These are phyloP conservation scores for Amanita exitialis DNA, from an alignment of 768 basidiomycete species.

Conservation along the genomic window DNA sequence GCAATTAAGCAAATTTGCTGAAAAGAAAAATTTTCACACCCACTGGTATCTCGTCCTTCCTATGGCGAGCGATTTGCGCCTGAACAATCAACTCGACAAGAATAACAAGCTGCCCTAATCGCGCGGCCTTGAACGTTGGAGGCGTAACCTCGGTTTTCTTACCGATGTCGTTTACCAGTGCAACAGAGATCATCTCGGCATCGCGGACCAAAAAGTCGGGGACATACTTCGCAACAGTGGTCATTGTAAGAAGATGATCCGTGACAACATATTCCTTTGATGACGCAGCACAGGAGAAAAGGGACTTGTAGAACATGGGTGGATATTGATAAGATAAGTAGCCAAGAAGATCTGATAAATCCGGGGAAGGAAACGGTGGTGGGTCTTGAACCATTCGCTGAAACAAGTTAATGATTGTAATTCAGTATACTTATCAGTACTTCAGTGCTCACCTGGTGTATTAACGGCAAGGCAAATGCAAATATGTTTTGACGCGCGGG, in stretches of 20 bases:
- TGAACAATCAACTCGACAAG: conserved; percentile 50
- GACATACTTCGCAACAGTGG: conserved; percentile 40
- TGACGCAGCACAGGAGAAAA: conserved; percentile 61
- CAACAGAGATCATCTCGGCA: conserved; percentile 67
- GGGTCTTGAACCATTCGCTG: conserved; percentile 48
- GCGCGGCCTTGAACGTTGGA: conserved; percentile 35
- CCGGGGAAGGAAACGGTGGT: conserved; percentile 34
- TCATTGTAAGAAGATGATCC: conserved; percentile 47
- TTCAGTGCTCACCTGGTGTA: conserved; percentile 18
- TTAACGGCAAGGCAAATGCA: conserved; percentile 28
- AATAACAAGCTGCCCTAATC: conserved; percentile 54
- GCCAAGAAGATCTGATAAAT: conserved; percentile 41
- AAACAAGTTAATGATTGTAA: neutral
- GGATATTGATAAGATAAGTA: conserved; percentile 42
- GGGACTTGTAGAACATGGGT: conserved; percentile 59
- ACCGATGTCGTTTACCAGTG: conserved; percentile 44
- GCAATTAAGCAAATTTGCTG: neutral
- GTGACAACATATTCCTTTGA: conserved; percentile 49
- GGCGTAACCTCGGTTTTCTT: conserved; percentile 13
- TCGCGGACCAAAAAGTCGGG: conserved; percentile 60
- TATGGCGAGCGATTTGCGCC: conserved; percentile 33
- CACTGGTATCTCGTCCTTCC: conserved; percentile 25
- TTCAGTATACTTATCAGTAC: neutral
- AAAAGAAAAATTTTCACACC: neutral
- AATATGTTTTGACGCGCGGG: conserved; percentile 33